These are phyloP conservation scores for Yamadazyma songkhlaensis DNA, from an alignment of 1,139 yeast genomes.

Conservation along the genomic window DNA sequence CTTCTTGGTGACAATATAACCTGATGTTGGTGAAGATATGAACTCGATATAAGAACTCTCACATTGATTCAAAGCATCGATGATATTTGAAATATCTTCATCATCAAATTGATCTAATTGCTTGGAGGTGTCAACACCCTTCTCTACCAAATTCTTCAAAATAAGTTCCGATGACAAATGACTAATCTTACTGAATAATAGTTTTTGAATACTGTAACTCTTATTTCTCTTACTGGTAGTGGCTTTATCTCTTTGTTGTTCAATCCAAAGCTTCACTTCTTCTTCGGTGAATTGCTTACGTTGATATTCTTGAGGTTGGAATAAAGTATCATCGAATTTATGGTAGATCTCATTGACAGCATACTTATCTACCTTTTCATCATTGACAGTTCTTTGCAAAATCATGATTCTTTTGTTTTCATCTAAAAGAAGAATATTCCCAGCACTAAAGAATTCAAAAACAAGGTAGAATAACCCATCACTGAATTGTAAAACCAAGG, in stretches of 20 bases:
- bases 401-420: slow-evolving; percentile 64
- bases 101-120: slow-evolving; percentile 36
- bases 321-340: slow-evolving; percentile 52
- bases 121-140: slow-evolving; percentile 44
- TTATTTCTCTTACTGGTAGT: slow-evolving; percentile 34
- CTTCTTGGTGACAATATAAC: slow-evolving; percentile 65
- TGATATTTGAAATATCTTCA: slow-evolving; percentile 17
- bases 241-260: slow-evolving; percentile 31
- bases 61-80: slow-evolving; percentile 48
- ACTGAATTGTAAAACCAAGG: slow-evolving; percentile 75
- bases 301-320: slow-evolving; percentile 23
- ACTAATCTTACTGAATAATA: slow-evolving; percentile 66
- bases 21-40: slow-evolving; percentile 29
- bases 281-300: slow-evolving; percentile 26
- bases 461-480: slow-evolving; percentile 79
- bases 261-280: slow-evolving; percentile 50
- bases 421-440: slow-evolving; percentile 79
- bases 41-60: slow-evolving; percentile 35
- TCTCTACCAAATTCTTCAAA: slow-evolving; percentile 49
- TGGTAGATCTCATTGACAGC: slow-evolving; percentile 73
- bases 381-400: slow-evolving; percentile 76
- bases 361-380: slow-evolving; percentile 56
- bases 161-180: slow-evolving; percentile 79
- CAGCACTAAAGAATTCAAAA: slow-evolving; percentile 92
- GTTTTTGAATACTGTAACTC: slow-evolving; percentile 64